Conservation (phyloP, 2,329 filamentous ascomycete genomes). For the Curvularia lunata region DNA sequence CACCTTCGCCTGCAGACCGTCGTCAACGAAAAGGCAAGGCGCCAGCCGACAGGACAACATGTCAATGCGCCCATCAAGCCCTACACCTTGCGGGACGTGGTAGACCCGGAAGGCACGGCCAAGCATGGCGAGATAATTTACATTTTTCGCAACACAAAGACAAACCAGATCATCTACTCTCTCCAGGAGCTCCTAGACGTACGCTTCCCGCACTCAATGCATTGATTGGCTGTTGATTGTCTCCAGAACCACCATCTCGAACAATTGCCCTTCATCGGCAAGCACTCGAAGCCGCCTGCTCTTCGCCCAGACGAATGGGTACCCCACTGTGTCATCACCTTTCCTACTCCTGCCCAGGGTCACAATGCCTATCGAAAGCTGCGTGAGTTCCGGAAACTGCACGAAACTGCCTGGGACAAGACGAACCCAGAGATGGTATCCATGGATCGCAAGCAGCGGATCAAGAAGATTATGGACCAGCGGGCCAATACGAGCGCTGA, state of each 20-base stretch:
- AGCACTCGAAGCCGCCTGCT: conserved; percentile 64
- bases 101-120: conserved; percentile 31
- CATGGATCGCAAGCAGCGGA: conserved; percentile 57
- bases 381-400: conserved; percentile 52
- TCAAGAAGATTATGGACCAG: conserved; percentile 66
- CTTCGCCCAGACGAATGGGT: conserved; percentile 69
- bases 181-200: conserved; percentile 63
- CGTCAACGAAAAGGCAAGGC: conserved; percentile 34
- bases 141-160: conserved; percentile 66
- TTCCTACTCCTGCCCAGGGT: conserved; percentile 58
- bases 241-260: conserved; percentile 59
- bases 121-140: conserved; percentile 66
- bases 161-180: conserved; percentile 70
- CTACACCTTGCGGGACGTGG: conserved; percentile 52
- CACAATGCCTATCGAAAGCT: conserved; percentile 58
- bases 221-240: conserved; percentile 3
- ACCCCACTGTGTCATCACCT: conserved; percentile 64
- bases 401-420: conserved; percentile 62
- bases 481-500: conserved; percentile 69
- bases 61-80: conserved; percentile 28
- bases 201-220: conserved; percentile 26
- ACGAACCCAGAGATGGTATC: conserved; percentile 51
- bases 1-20: conserved; percentile 32
- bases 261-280: conserved; percentile 68
- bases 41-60: conserved; percentile 25